These are phyloP conservation scores for Blastobotrys capitulatus DNA, from an alignment of 1,139 yeast genomes.

Conservation along the genomic window DNA sequence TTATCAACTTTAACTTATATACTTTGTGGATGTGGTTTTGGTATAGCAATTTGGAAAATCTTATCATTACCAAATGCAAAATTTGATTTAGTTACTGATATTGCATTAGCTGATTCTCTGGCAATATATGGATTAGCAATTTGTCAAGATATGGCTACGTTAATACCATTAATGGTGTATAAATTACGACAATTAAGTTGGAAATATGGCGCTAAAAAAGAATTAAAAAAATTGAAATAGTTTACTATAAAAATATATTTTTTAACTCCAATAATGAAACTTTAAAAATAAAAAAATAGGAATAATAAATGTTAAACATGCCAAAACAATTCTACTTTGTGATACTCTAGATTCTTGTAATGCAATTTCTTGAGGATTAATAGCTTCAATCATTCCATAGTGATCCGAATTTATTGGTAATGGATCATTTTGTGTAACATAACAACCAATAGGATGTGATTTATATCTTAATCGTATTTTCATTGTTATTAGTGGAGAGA, in stretches of 20 bases:
- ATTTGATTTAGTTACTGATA: conserved; percentile 20
- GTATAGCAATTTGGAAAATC: conserved; percentile 14
- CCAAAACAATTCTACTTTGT: conserved; percentile 20
- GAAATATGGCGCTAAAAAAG: not conserved
- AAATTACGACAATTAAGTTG: not conserved
- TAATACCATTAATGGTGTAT: conserved; percentile 11
- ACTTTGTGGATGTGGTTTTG: conserved; percentile 16
- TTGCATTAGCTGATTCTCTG: conserved; percentile 23
- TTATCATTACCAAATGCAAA: conserved; percentile 16
- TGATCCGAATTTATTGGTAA: not conserved
- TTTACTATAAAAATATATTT: not conserved
- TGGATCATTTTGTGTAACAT: not conserved
- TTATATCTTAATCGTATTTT: not conserved
- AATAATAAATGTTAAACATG: conserved; percentile 20
- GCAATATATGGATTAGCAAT: conserved; percentile 20
- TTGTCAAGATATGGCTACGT: conserved; percentile 19
- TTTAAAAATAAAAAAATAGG: conserved; percentile 21
- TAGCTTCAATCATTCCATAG: not conserved
- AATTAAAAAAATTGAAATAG: conserved; percentile 1
- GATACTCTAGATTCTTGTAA: conserved; percentile 17
- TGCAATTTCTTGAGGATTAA: conserved; percentile 3
- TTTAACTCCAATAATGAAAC: conserved; percentile 18
- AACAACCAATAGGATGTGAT: not conserved
- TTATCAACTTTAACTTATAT: conserved; percentile 18
- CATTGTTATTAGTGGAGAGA: not conserved